Base-by-base conservation (phyloP, 2,329 filamentous ascomycete species). In the Colletotrichum karsti region DNA sequence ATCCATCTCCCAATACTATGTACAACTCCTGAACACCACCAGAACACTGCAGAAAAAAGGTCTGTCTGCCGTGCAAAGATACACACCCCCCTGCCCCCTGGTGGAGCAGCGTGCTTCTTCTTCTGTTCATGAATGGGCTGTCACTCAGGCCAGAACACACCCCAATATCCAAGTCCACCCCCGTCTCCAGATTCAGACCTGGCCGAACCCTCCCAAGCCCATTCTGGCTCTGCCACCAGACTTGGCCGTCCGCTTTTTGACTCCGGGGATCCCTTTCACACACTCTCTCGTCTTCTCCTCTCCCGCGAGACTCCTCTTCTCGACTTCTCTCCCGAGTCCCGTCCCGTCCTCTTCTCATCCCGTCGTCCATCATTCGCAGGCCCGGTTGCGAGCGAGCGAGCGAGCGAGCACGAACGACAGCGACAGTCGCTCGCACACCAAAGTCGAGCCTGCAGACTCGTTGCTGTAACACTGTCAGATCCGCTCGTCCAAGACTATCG, bases 231-330 rank as follows among this genome's bases (percentile, higher is more conserved):
- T 46, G 55, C 24, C 41, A 35, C n/a, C 41, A 46, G 41, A 26
- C 39, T 41, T 37, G 35, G 20, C 35, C 61, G 41, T 57, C 35
- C 37, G 58, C 53, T 58, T 64, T 62, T 64, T 67, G 62, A 51
- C 41, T 41, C 48, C 62, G 15, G 39, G 55, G 62, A 56, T 61
- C 62, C 62, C 66, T n/a, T n/a, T n/a, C n/a, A n/a, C n/a, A n/a
- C n/a, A n/a, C n/a, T n/a, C n/a, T 60, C 56, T 54, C 30, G 48
- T 37, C 33, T 55, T 39, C 30, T 61, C 55, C 24, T 53, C 26
- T 41, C 20, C 66, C 42, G 57, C 46, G 58, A 15, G 53, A 58
- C 60, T 64, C 59, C 64, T 64, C 64, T 53, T 51, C 28, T 41
- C 30, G 42, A 53, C 28, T 44, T 41, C 54, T 42, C 28, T n/a